phyloP scores from a whole-genome alignment of 225 moss, liverwort and hornwort genomes.

The Anthoceros angustus region DNA sequence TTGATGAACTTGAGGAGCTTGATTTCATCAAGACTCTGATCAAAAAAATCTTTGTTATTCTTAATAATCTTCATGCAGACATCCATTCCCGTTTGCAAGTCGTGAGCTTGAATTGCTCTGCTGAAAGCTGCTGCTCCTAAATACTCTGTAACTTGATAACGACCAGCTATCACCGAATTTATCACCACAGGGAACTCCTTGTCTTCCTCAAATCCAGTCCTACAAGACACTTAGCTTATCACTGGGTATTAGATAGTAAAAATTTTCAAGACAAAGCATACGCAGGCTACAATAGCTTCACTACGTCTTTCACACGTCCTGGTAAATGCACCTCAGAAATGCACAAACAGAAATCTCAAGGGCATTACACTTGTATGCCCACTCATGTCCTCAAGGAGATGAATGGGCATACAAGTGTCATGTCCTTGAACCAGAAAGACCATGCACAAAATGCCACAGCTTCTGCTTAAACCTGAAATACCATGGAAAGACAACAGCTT shows the following conservation, averaged over 20 bases:
- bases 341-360: too few relatives aligned
- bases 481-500: too few relatives aligned
- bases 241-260: neutral
- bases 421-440: too few relatives aligned
- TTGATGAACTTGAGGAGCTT: conserved; percentile 98
- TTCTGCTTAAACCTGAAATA: too few relatives aligned
- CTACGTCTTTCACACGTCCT: too few relatives aligned
- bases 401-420: too few relatives aligned
- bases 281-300: neutral
- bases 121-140: conserved; percentile 96
- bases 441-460: too few relatives aligned
- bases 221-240: conserved; percentile 10
- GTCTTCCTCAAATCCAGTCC: conserved; percentile 64
- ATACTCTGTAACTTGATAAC: conserved; percentile 96
- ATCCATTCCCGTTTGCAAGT: conserved; percentile 94
- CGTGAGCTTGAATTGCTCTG: conserved; percentile 98
- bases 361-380: too few relatives aligned
- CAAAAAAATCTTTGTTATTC: conserved; percentile 98
- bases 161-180: conserved; percentile 65
- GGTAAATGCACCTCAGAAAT: too few relatives aligned
- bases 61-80: conserved; percentile 85
- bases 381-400: too few relatives aligned
- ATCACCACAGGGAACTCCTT: conserved; percentile 63
- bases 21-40: conserved; percentile 97
- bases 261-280: neutral